Base-by-base conservation (phyloP, 164 flowering plant species). In the Platanus orientalis region DNA sequence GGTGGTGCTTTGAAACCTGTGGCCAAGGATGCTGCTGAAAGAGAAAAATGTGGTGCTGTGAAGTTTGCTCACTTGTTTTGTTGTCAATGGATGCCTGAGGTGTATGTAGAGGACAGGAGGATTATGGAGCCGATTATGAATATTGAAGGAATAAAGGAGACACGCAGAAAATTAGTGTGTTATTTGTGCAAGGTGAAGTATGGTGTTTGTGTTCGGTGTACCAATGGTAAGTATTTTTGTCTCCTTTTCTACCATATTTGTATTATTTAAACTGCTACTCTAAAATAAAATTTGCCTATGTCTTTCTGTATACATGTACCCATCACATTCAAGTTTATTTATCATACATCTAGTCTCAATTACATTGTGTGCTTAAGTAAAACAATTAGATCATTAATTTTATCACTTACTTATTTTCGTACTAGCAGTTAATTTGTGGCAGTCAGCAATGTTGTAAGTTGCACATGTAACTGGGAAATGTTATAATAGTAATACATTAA, bases 161-260 rank as follows among this genome's bases (percentile, higher is more conserved):
- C 80, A 21, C 71, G 87, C 58, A 81, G 55, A 62, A 88, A 83
- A 64, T 59, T 87, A 61, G 71, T 84, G 47, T 95, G 99, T 75
- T 71, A 72, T 59, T 34, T 95, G 56, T 95, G 99, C 96, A 92
- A 84, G 76, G 79, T 82, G 68, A 95, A 86, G 76, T 78, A 63
- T 67, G 99, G 98, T 30, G 84, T 87, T 14, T 92, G 96, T 80
- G 78, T 95, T 65, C 92, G 86, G 29, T 95, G 99, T 81, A 90
- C 92, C 77, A 78, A 90, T 73, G 99, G 99, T 95, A 95, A 68
- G 96, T 75, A 61, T 61, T 71, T 57, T 67, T 68, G 61, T 66
- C 47, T 69, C 59, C 34, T 67, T 55, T 64, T 70, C 28, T 28
- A 27, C 4, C 32, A 39, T 29, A 14, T 50, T 51, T 51, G 30